These are phyloP conservation scores for Lithospermum erythrorhizon DNA, from an alignment of 257 asterid species.

Conservation along the genomic window DNA sequence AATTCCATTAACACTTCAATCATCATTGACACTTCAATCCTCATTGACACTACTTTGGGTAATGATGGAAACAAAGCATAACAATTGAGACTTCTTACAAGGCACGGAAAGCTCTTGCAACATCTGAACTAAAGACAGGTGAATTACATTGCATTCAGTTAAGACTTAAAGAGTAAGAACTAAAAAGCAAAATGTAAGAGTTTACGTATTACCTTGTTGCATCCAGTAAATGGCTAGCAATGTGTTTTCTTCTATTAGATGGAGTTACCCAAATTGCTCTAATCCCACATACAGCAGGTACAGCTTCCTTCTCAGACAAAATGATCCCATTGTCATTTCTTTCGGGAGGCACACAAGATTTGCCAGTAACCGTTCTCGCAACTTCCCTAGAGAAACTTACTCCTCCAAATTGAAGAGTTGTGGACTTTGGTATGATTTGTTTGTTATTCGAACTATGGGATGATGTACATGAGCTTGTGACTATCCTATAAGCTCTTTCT, in stretches of 20 bases:
- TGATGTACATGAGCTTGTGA: slow-evolving; percentile 24
- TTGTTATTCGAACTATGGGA: slow-evolving; percentile 11
- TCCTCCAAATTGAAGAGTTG: slow-evolving; percentile 55
- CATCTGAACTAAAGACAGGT: neutral
- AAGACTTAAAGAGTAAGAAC: neutral
- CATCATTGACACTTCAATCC: too few species aligned
- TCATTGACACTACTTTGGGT: too few species aligned
- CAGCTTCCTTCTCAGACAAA: slow-evolving; percentile 37
- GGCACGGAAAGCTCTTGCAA: neutral
- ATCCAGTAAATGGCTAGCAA: slow-evolving; percentile 63
- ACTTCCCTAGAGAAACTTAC: slow-evolving; percentile 55
- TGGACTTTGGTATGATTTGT: slow-evolving; percentile 24
- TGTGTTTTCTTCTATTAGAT: slow-evolving; percentile 61
- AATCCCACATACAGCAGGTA: slow-evolving; percentile 66
- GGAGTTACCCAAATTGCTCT: slow-evolving; percentile 90
- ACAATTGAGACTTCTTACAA: too few species aligned
- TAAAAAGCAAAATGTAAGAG: neutral
- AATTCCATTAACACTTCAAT: too few species aligned
- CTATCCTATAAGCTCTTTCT: slow-evolving; percentile 38
- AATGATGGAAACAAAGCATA: too few species aligned
- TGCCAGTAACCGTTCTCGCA: slow-evolving; percentile 25
- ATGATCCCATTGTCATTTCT: slow-evolving; percentile 32
- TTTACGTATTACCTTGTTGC: slow-evolving; percentile 45
- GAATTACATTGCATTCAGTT: neutral
- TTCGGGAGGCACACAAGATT: slow-evolving; percentile 20